These are phyloP conservation scores for Darksidea phi DNA, from an alignment of 495 filamentous ascomycete species.

Conservation along the genomic window DNA sequence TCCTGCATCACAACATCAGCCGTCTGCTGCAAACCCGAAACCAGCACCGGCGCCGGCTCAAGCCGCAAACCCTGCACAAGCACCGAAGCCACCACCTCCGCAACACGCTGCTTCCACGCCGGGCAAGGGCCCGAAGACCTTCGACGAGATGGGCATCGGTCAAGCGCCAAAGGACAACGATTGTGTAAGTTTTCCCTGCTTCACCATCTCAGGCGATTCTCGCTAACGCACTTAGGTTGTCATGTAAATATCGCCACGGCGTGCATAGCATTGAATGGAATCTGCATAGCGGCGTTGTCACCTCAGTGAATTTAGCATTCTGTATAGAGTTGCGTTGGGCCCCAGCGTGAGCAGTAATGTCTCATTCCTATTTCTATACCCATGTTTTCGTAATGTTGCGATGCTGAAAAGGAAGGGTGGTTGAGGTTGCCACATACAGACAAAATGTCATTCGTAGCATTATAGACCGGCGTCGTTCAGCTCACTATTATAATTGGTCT, in stretches of 20 bases:
- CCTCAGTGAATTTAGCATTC: neutral
- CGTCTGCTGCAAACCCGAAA: conserved; percentile 9
- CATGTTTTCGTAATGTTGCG: no score
- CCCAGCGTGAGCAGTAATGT: neutral
- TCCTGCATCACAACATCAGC: neutral
- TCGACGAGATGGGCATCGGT: conserved; percentile 96
- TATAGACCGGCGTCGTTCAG: neutral
- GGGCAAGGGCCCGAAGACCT: conserved; percentile 88
- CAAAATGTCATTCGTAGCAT: neutral
- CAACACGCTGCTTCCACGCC: conserved; percentile 42
- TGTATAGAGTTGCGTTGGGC: neutral
- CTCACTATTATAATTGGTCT: neutral
- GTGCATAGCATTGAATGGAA: conserved; percentile 5
- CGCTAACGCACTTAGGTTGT: conserved; percentile 52
- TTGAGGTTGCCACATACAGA: no score
- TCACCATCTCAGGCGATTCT: neutral
- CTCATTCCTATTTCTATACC: no score
- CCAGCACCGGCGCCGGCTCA: neutral
- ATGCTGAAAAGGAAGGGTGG: no score
- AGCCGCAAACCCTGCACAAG: neutral
- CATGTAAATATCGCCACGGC: conserved; percentile 51
- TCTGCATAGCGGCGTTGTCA: conserved; percentile 21
- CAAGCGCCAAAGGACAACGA: conserved; percentile 75
- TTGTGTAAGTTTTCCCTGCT: conserved; percentile 68
- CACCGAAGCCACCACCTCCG: conserved; percentile 38